Conservation (phyloP, 768 basidiomycete genomes). For the Termitomyces sp. region DNA sequence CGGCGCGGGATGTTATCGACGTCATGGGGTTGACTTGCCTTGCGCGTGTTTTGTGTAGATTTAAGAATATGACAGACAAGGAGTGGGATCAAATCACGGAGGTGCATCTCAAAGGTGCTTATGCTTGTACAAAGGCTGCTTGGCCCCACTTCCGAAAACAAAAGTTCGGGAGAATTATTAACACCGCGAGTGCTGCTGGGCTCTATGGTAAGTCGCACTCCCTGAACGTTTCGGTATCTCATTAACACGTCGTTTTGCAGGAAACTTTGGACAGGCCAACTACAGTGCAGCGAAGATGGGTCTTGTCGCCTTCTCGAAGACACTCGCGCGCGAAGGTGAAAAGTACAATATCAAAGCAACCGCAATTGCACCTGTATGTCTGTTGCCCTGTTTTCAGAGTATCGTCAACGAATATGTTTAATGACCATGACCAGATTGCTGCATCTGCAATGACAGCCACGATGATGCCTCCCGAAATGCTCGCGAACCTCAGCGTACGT, state of each 20-base stretch:
- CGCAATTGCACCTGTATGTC: conserved; percentile 82
- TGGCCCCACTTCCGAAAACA: conserved; percentile 96
- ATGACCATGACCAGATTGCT: conserved; percentile 56
- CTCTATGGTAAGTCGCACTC: conserved; percentile 61
- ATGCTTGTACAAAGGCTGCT: conserved; percentile 86
- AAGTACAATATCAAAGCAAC: conserved; percentile 87
- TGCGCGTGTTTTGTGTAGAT: conserved; percentile 36
- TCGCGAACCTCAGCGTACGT: conserved; percentile 75
- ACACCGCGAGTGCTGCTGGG: conserved; percentile 93
- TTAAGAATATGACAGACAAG: conserved; percentile 96
- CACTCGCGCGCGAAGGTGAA: conserved; percentile 86
- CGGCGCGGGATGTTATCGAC: conserved; percentile 9
- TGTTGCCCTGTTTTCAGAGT: background rate
- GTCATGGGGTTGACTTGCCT: background rate
- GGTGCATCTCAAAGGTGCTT: conserved; percentile 94
- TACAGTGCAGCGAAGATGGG: conserved; percentile 99
- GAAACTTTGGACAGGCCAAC: conserved; percentile 96
- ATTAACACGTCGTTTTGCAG: conserved; percentile 27
- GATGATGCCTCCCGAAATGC: conserved; percentile 90
- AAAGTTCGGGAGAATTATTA: conserved; percentile 91
- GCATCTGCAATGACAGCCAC: conserved; percentile 96
- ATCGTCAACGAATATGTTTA: background rate
- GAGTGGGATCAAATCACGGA: conserved; percentile 88
- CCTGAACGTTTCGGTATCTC: background rate
- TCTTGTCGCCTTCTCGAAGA: conserved; percentile 87